Evolutionary conservation across 805 yeast species (phyloP).

Genomic region (Sungouiozyma ichnusensis): DNA sequence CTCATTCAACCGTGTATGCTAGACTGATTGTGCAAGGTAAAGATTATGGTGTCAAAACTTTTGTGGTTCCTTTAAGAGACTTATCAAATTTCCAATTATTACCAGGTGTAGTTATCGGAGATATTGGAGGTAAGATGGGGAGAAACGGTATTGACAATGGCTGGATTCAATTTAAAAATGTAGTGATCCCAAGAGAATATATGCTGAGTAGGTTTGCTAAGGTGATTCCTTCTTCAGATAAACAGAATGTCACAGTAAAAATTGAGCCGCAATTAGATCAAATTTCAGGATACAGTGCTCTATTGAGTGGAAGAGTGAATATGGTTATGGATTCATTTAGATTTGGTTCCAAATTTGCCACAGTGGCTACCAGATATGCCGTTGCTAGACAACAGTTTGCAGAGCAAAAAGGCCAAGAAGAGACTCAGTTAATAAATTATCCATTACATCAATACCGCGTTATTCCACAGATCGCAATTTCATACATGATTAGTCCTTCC

Average conservation of each 20-base stretch:
- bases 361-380: slow-evolving; percentile 83
- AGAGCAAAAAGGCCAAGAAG: slow-evolving; percentile 15
- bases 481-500: slow-evolving; percentile 67
- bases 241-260: slow-evolving; percentile 33
- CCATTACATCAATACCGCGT: slow-evolving; percentile 83
- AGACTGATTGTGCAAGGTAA: slow-evolving; percentile 69
- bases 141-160: slow-evolving; percentile 94
- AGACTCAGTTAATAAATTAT: slow-evolving; percentile 68
- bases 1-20: slow-evolving; percentile 79
- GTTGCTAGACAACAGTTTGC: slow-evolving; percentile 80
- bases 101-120: slow-evolving; percentile 81
- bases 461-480: slow-evolving; percentile 71
- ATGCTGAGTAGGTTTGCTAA: slow-evolving; percentile 74
- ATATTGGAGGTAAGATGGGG: slow-evolving; percentile 93
- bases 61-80: slow-evolving; percentile 84
- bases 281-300: slow-evolving; percentile 70
- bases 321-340: slow-evolving; percentile 84
- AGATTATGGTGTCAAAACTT: slow-evolving; percentile 88
- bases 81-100: slow-evolving; percentile 48
- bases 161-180: slow-evolving; percentile 86
- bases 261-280: slow-evolving; percentile 71
- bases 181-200: slow-evolving; percentile 70
- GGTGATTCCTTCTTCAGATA: slow-evolving; percentile 61
- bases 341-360: slow-evolving; percentile 65
- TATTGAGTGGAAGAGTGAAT: slow-evolving; percentile 78